Conservation (phyloP, 495 filamentous ascomycete species). For the Daldinia vernicosa region DNA sequence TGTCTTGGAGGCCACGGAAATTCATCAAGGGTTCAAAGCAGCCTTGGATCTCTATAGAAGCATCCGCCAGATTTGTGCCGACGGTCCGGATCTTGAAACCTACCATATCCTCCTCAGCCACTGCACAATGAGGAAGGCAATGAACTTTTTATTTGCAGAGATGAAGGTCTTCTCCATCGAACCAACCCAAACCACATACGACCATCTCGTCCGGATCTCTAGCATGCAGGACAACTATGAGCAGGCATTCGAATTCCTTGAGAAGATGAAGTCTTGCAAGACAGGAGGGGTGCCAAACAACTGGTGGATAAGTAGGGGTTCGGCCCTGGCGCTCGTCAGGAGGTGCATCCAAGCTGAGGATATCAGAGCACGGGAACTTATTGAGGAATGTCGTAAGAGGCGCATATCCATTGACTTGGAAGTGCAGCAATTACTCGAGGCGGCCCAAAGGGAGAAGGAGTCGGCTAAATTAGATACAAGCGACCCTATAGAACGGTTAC, state of each 20-base stretch:
- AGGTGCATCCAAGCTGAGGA: conserved; percentile 54
- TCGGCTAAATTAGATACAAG: not conserved
- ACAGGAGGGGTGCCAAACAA: conserved; percentile 24
- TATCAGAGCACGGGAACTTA: conserved; percentile 53
- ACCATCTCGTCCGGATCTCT: conserved; percentile 74
- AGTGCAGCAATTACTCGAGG: conserved; percentile 31
- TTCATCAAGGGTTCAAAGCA: conserved; percentile 54
- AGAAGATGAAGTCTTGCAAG: conserved; percentile 57
- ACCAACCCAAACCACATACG: conserved; percentile 70
- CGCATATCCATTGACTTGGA: conserved; percentile 40
- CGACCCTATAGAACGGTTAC: not conserved
- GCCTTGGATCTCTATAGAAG: conserved; percentile 77
- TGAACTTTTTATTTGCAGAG: conserved; percentile 76
- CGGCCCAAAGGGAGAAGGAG: conserved; percentile 13
- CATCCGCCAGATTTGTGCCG: conserved; percentile 67
- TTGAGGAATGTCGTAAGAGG: conserved; percentile 51
- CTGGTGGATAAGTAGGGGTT: conserved; percentile 52
- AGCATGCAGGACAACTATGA: conserved; percentile 62
- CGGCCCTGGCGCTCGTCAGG: conserved; percentile 51
- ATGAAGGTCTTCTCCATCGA: conserved; percentile 71
- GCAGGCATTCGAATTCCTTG: conserved; percentile 65
- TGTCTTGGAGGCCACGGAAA: conserved; percentile 64
- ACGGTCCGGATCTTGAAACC: conserved; percentile 65
- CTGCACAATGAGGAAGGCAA: conserved; percentile 65
- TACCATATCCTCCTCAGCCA: conserved; percentile 75